Conservation (phyloP, 129 eudicot species). For the Glebionis coronaria region DNA sequence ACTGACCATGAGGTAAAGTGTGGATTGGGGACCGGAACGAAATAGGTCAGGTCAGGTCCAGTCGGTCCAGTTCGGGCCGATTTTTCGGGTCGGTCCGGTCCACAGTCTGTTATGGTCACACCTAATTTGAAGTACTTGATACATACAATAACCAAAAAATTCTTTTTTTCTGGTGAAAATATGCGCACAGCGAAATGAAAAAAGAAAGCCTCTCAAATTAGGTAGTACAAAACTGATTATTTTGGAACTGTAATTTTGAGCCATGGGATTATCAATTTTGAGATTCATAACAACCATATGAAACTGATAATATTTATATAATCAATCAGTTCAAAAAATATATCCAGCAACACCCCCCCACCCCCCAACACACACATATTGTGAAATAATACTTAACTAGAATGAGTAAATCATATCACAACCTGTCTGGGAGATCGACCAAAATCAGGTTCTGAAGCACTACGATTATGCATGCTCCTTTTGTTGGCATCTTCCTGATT, state of each 20-base stretch:
- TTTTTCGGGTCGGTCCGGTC: no score
- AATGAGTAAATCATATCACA: slow-evolving; percentile 20
- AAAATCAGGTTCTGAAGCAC: slow-evolving; percentile 91
- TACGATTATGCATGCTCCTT: slow-evolving; percentile 66
- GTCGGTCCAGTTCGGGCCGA: no score
- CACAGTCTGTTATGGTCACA: no score
- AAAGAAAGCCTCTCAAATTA: no score
- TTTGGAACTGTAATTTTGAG: no score
- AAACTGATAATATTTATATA: not conserved
- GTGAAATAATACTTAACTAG: not conserved
- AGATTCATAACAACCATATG: not conserved
- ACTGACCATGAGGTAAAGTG: no score
- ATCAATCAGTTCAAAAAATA: not conserved
- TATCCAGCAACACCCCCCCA: not conserved
- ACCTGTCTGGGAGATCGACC: slow-evolving; percentile 85
- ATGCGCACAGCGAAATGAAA: no score
- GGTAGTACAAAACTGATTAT: not conserved
- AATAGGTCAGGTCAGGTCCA: no score
- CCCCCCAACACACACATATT: no score
- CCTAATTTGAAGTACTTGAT: not conserved
- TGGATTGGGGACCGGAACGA: no score
- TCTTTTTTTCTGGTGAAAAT: not conserved
- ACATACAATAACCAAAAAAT: not conserved
- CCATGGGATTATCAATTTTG: no score
- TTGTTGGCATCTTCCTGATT: slow-evolving; percentile 52